Base-by-base conservation (phyloP, 768 basidiomycete species). In the Pulveroboletus ravenelii region DNA sequence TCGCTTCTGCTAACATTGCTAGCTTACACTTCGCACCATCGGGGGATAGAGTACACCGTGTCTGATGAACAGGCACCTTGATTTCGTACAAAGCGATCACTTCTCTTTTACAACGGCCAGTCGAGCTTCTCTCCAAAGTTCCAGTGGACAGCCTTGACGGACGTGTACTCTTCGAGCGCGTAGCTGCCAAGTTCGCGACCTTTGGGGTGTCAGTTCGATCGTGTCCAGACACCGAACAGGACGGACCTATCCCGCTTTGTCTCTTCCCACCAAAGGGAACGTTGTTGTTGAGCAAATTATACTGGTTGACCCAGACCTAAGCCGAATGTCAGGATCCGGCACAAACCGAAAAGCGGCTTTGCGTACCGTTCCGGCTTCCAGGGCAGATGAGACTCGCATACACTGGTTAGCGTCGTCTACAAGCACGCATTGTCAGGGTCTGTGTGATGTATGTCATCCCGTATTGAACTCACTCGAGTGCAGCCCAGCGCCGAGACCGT, bases 241-340 rank as follows among this genome's bases (percentile, higher is more conserved):
- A 46, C 59, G 51, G 58, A 87, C 89, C 86, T 61, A 89, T 84
- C 46, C 93, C 93, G 38, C 87, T 89, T 65, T 90, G 87, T 70
- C 94, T 95, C 74, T 89, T 95, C 20, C 94, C 95, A 34, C 95
- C 94, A 62, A 97, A 97, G 1, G 95, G 95, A 40, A 93, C 85
- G 52, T 94, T 91, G 66, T 89, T 90, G 70, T 81, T 79, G 49
- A 95, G 67, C 12, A 87, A 37, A 62, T 86, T 88, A 71, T 93
- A 94, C 62, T 91, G 85, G 68, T 97, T 97, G 52, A 93, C 79
- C 93, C 93, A 96, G 37, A 92, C 86, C 85, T 89, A 31, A 47
- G 18, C 18, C 31, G 25, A 46, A 18, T 40, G 46, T 66, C 39
- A 57, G 41, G 6, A 29, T 31, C 51, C 8, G 6, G 18, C 14